Percentiles rank a stretch among this genome's conserved stretches.
Conservation (phyloP, 1,284 basidiomycete genomes). For the Trichosporon coremiiforme region DNA sequence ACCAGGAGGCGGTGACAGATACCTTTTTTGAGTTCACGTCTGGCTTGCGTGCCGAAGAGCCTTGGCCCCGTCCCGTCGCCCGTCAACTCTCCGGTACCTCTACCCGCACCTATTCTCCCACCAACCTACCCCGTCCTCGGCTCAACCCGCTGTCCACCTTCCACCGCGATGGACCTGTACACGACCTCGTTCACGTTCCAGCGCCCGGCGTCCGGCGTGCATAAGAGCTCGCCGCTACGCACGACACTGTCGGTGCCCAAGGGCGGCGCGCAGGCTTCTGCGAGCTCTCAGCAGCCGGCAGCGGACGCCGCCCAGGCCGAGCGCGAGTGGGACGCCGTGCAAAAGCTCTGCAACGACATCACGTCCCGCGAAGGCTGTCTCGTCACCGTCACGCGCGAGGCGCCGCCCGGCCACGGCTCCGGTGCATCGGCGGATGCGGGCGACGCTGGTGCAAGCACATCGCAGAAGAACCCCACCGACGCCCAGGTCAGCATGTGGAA, state of each 20-base stretch:
- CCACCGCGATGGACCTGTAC: conserved; percentile 76
- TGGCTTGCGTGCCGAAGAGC: too few species aligned
- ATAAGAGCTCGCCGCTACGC: conserved; percentile 27
- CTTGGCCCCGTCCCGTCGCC: too few species aligned
- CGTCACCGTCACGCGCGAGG: conserved; percentile 71
- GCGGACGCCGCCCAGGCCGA: conserved; percentile 39
- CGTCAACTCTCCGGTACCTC: neutral
- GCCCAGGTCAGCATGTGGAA: conserved; percentile 63
- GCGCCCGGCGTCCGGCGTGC: conserved; percentile 25
- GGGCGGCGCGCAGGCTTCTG: conserved; percentile 29
- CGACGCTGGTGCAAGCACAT: conserved; percentile 12
- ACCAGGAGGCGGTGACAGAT: neutral
- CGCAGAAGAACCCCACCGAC: conserved; percentile 1
- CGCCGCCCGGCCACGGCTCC: neutral
- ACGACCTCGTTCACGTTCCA: conserved; percentile 68
- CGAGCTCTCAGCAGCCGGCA: conserved; percentile 24
- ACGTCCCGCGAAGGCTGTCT: conserved; percentile 78
- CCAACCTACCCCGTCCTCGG: neutral
- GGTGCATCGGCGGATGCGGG: neutral
- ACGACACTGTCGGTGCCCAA: conserved; percentile 34
- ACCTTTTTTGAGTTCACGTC: neutral
- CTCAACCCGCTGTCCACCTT: conserved; percentile 33
- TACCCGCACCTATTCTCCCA: conserved; percentile 6
- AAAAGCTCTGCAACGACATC: conserved; percentile 76
- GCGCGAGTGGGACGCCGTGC: conserved; percentile 66